These are phyloP conservation scores for Candida ulmi DNA, from an alignment of 805 yeast genomes.

Conservation along the genomic window DNA sequence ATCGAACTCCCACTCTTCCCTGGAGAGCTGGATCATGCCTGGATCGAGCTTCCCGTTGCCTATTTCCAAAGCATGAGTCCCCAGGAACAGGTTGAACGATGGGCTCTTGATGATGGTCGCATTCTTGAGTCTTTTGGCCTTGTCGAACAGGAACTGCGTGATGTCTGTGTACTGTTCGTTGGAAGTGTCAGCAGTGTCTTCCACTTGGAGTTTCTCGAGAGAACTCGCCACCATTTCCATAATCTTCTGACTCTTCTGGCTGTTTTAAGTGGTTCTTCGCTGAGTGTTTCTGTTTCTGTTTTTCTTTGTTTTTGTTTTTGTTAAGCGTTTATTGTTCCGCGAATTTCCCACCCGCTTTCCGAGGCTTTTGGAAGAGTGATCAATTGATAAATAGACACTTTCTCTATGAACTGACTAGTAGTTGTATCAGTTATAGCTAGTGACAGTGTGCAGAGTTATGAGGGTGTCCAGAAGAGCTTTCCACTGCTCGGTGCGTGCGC, in stretches of 20 bases:
- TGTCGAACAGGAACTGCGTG: slow-evolving; percentile 43
- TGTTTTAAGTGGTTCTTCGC: too few species aligned
- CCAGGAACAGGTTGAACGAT: slow-evolving; percentile 65
- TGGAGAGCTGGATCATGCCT: slow-evolving; percentile 47
- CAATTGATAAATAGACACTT: too few species aligned
- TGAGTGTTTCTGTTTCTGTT: too few species aligned
- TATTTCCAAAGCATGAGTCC: slow-evolving; percentile 83
- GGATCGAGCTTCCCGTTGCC: slow-evolving; percentile 73
- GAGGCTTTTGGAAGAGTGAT: too few species aligned
- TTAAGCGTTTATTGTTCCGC: too few species aligned
- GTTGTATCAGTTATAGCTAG: too few species aligned
- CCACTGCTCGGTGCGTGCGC: slow-evolving; percentile 3
- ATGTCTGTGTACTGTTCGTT: slow-evolving; percentile 37
- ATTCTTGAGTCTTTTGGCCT: slow-evolving; percentile 34
- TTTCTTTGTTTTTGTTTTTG: too few species aligned
- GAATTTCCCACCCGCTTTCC: too few species aligned
- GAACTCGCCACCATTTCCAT: background rate
- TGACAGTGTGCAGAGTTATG: too few species aligned
- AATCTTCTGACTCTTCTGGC: background rate
- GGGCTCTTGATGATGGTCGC: slow-evolving; percentile 56
- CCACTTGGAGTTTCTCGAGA: background rate
- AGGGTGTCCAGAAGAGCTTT: background rate
- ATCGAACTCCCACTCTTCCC: slow-evolving; percentile 43
- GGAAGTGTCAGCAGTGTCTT: too few species aligned
- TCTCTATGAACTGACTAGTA: too few species aligned